These are phyloP conservation scores for Ulmus americana DNA, from an alignment of 331 rosid species.

Conservation along the genomic window DNA sequence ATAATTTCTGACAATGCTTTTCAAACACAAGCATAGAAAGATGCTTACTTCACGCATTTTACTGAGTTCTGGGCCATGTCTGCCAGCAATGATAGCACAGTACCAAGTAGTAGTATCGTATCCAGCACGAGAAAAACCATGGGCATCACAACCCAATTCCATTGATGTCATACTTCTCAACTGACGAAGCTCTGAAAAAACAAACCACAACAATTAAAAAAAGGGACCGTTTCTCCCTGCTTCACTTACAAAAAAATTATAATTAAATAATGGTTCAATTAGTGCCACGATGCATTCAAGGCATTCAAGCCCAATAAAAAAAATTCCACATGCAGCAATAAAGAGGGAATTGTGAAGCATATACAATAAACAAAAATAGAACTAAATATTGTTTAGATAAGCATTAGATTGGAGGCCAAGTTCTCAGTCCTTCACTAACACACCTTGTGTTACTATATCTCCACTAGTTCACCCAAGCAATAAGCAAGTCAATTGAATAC, in stretches of 20 bases:
- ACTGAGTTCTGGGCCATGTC: constrained; percentile 63
- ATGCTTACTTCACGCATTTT: constrained; percentile 81
- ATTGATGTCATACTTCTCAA: constrained; percentile 70
- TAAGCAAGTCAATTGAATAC: neutral
- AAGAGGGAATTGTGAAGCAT: neutral
- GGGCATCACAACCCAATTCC: constrained; percentile 90
- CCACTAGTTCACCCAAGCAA: neutral
- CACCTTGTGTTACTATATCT: neutral
- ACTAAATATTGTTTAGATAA: neutral
- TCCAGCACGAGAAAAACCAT: constrained; percentile 89
- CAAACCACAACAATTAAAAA: constrained; percentile 6
- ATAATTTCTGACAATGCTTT: neutral
- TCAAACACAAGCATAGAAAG: constrained; percentile 14
- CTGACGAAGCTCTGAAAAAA: constrained; percentile 61
- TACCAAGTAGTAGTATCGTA: constrained; percentile 67
- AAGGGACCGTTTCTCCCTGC: neutral
- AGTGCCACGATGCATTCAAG: neutral
- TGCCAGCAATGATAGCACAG: constrained; percentile 81
- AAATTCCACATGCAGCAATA: neutral
- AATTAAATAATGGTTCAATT: neutral
- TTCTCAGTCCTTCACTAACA: neutral
- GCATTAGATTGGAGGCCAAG: constrained; percentile 2
- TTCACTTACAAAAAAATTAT: neutral
- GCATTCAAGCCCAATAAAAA: too few species aligned
- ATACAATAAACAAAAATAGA: neutral